These are phyloP conservation scores for Aspergillus nidulans DNA, from an alignment of 495 filamentous ascomycete genomes.

Conservation along the genomic window DNA sequence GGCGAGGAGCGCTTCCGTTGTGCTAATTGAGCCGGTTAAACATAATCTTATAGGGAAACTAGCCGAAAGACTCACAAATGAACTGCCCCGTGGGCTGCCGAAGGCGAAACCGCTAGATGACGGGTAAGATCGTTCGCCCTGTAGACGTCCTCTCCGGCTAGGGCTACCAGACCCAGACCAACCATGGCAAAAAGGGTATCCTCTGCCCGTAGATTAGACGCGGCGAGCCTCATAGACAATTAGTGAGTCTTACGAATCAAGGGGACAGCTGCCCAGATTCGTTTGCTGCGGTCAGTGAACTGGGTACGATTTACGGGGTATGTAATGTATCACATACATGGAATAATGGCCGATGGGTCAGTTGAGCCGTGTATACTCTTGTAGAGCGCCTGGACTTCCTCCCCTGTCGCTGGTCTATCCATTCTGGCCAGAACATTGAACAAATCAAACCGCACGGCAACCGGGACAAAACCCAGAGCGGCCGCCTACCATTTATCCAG, in stretches of 20 bases:
- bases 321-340: background rate
- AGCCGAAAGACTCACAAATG: constrained; percentile 28
- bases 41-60: background rate
- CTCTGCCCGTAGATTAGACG: constrained; percentile 13
- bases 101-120: constrained; percentile 32
- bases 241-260: background rate
- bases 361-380: constrained; percentile 11
- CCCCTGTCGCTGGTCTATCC: constrained; percentile 19
- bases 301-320: background rate
- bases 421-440: constrained; percentile 25
- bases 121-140: constrained; percentile 30
- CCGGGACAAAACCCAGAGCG: constrained; percentile 34
- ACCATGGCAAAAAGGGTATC: constrained; percentile 37
- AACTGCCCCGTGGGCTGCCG: constrained; percentile 34
- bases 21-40: constrained; percentile 14
- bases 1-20: constrained; percentile 33
- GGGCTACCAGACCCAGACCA: constrained; percentile 31
- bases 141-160: constrained; percentile 27
- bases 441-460: constrained; percentile 33
- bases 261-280: background rate
- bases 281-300: background rate
- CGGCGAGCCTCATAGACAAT: background rate
- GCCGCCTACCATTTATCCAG: constrained; percentile 1
- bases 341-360: constrained; percentile 10
- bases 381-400: constrained; percentile 22